Base-by-base conservation (phyloP, 495 filamentous ascomycete species). In the Talaromyces nanjingensis region DNA sequence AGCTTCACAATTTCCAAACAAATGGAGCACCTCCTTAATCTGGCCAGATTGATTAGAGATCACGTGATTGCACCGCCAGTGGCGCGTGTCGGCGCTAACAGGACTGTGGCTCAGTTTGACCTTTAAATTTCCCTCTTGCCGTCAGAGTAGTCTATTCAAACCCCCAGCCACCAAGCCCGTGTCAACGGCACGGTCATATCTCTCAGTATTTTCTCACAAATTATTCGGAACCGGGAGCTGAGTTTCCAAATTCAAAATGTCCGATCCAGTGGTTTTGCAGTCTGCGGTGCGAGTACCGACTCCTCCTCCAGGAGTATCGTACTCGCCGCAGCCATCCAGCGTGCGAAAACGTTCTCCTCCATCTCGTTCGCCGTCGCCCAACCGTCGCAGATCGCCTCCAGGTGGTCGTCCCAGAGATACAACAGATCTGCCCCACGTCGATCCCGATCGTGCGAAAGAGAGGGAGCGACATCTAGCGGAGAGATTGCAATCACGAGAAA, bases 231-330 rank as follows among this genome's bases (percentile, higher is more conserved):
- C 8, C 22, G 33, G 31, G 14, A 4, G 22, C 29, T 16, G 16
- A 12, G n/a, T n/a, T 37, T 22, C 9, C 31, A 34, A 16, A 22
- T 16, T 56, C 53, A 67, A 49, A 31, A 81, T 82, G 79, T 73
- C 72, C 62, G 81, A 83, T 54, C 71, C 76, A 25, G 73, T 82
- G 33, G 76, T 83, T 59, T 77, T 89, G 60, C 84, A 87, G 67
- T 89, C 87, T 45, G 86, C 87, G 33, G 86, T 89, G 60, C 83
- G 87, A 70, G 78, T 89, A 62, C 87, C 87, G 42, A 87, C 87
- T 5, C 86, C 87, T 65, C 83, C 86, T 22, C 86, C 86, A 60
- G 77, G 74, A 68, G 75, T 76, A 64, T 69, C 74, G n/a, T 73
- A 78, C 66, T 79, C 78, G 49, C 76, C 80, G 55, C 65, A 70